These are phyloP conservation scores for Penicillium chermesinum DNA, from an alignment of 495 filamentous ascomycete genomes.

Conservation along the genomic window DNA sequence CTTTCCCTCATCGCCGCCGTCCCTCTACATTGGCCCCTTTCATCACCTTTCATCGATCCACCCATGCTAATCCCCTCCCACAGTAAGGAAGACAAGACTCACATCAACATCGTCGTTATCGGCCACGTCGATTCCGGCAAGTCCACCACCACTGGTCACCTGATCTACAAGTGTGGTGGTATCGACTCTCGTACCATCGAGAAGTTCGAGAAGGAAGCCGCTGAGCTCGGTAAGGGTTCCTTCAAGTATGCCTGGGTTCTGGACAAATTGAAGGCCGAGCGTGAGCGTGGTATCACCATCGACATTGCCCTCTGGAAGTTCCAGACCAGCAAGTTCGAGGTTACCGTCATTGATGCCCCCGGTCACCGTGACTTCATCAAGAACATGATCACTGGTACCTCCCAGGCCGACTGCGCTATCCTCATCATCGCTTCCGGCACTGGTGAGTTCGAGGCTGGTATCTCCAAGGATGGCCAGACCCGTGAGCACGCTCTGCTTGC, in stretches of 20 bases:
- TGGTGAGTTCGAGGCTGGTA: conserved; percentile 99
- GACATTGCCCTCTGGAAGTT: conserved; percentile 99
- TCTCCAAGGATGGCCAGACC: conserved; percentile 99
- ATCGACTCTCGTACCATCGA: conserved; percentile 99
- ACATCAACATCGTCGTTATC: conserved; percentile 98
- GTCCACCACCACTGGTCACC: conserved; percentile 93
- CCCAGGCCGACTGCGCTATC: conserved; percentile 98
- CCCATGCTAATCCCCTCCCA: conserved; percentile 16
- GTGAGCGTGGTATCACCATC: conserved; percentile 99
- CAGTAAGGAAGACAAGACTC: conserved; percentile 80
- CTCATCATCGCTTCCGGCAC: conserved; percentile 99
- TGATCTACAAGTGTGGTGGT: conserved; percentile 99
- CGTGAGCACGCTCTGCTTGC: conserved; percentile 99
- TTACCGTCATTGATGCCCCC: conserved; percentile 98
- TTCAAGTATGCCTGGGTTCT: conserved; percentile 99
- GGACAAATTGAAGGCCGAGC: conserved; percentile 99
- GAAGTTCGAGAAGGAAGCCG: conserved; percentile 99
- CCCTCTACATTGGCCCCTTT: no score
- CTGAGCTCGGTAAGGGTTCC: conserved; percentile 99
- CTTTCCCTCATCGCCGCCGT: neutral
- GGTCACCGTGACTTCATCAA: conserved; percentile 99
- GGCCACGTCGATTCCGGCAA: conserved; percentile 99
- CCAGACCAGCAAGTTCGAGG: conserved; percentile 97
- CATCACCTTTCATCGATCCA: conserved; percentile 1
- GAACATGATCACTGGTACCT: conserved; percentile 99